Evolutionary conservation across 2,329 filamentous ascomycete species (phyloP).

Genomic region (Colletotrichum theobromicola): DNA sequence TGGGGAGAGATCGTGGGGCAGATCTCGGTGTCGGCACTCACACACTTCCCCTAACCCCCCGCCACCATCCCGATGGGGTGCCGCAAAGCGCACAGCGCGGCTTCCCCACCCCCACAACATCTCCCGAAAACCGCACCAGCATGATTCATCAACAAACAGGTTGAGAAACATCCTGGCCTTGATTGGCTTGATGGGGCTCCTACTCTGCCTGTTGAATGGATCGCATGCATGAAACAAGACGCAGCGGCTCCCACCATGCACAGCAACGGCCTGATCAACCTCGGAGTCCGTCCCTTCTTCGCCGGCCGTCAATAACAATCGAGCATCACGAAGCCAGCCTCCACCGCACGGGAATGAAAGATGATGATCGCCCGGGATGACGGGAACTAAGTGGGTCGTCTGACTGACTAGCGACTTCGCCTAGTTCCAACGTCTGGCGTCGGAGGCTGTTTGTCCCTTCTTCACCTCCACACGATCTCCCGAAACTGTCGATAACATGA

Average conservation of each 20-base stretch:
- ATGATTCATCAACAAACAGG: background rate
- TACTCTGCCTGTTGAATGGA: background rate
- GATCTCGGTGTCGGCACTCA: background rate
- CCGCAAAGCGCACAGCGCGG: background rate
- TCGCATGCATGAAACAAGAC: background rate
- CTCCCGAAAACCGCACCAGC: background rate
- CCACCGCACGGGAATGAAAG: background rate
- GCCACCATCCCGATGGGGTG: background rate
- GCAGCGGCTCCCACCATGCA: background rate
- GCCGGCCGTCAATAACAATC: background rate
- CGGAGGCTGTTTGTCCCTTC: background rate
- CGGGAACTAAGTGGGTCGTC: background rate
- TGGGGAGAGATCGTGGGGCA: background rate
- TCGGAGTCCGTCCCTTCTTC: background rate
- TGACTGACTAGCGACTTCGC: background rate
- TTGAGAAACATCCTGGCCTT: background rate
- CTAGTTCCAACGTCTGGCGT: background rate
- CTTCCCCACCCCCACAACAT: background rate
- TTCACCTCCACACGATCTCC: background rate
- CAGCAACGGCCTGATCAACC: background rate
- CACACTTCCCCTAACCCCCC: background rate
- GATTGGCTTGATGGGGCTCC: background rate
- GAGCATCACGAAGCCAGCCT: background rate
- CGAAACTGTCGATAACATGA: background rate
- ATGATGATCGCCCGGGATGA: background rate